Base-by-base conservation (phyloP, 495 filamentous ascomycete species). In the Physcia stellaris region DNA sequence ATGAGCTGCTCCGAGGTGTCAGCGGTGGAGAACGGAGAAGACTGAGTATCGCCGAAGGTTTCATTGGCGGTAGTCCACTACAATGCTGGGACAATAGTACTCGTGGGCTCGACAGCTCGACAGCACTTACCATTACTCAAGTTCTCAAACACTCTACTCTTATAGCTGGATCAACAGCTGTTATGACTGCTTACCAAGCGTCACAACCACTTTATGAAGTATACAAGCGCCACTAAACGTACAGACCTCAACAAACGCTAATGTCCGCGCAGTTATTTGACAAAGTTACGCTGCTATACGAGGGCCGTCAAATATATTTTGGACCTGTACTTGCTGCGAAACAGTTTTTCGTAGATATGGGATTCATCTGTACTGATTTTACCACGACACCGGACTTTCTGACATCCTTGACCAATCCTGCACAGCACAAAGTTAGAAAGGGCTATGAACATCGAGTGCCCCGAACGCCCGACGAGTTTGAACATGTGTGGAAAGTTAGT, bases 121-220 rank as follows among this genome's bases (percentile, higher is more conserved):
- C 83, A 4, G 83, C 83, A 1, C 62, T 87, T 13, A 82, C 87
- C 51, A 87, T 83, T 47, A 80, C 80, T 15, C 79, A 74, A 42
- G 80, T 77, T 0, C 57, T 88, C 24, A 71, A 82, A 11, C 78
- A 84, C 45, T 83, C 88, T 73, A 88, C 86, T 16, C 80, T 85
- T 42, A 73, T 90, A 39, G 80, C 70, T 50, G 72, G 84, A 49
- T 73, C 78, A 11, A 90, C 84, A 4, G 87, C 83, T 0, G 65
- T 93, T 24, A 83, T 85, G 16, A 88, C 83, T 1, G 61, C 88
- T 1, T 90, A 90, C 58, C 83, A 90, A 51, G 82, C 79, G 1
- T 76, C 75, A 1, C 75, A 83, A 40, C 71, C 64, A 32, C 54
- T 85, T 3, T 83, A 75, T 47, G 67, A 80, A 19, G 30, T 56